Conservation (phyloP, 257 asterid genomes). For the Gardenia jasminoides region DNA sequence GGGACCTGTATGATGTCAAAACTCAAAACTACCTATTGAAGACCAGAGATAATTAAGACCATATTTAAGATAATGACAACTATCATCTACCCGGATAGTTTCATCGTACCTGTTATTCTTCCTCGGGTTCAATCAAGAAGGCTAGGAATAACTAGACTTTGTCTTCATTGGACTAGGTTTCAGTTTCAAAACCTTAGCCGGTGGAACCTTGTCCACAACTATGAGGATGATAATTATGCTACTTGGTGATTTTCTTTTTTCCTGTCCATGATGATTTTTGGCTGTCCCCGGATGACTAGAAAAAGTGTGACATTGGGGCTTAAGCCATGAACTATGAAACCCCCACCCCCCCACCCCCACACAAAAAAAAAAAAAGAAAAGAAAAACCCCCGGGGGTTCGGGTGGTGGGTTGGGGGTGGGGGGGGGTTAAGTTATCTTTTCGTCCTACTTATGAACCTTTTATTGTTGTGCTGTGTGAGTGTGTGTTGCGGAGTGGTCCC, state of each 20-base stretch:
- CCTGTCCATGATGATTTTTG: background rate
- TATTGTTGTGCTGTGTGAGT: background rate
- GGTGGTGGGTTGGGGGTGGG: too few relatives aligned
- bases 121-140: background rate
- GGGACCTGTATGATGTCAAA: constrained; percentile 1
- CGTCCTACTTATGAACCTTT: constrained; percentile 22
- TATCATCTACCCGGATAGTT: background rate
- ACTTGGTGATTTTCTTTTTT: background rate
- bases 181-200: background rate
- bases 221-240: constrained; percentile 2
- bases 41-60: constrained; percentile 12
- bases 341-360: too few relatives aligned
- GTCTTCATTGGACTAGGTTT: background rate
- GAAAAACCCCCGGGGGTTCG: too few relatives aligned
- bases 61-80: constrained; percentile 15
- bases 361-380: too few relatives aligned
- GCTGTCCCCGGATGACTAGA: background rate
- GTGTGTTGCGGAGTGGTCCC: constrained; percentile 30
- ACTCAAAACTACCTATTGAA: background rate
- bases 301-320: constrained; percentile 20
- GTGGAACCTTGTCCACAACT: background rate
- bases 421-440: constrained; percentile 9
- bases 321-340: constrained; percentile 4
- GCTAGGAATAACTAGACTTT: background rate
- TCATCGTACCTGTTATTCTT: background rate